A percentile compares a stretch with the other conserved stretches of the same genome.
phyloP scores from a whole-genome alignment of 106 monocot genomes.

The Dioscorea alata region DNA sequence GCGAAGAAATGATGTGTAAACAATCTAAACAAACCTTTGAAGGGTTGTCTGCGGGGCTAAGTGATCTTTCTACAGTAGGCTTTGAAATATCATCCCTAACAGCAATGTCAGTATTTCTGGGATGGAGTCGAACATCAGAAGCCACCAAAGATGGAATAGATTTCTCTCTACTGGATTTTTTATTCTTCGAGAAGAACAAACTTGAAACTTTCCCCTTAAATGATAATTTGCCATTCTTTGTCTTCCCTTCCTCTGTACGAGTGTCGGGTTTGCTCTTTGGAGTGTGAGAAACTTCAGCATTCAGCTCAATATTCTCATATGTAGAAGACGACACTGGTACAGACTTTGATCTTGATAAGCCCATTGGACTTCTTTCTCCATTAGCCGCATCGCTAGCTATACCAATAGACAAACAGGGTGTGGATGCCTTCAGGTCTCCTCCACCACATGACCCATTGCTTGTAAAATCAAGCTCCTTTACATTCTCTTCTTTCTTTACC shows the following conservation, averaged over 20 bases:
- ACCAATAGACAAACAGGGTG: conserved; percentile 17
- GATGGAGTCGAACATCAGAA: conserved; percentile 5
- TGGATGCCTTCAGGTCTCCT: conserved; percentile 19
- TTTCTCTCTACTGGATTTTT: conserved; percentile 44
- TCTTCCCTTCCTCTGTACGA: conserved; percentile 24
- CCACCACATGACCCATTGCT: conserved; percentile 20
- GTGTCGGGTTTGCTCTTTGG: conserved; percentile 11
- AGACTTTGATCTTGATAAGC: conserved; percentile 60
- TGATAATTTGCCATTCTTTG: conserved; percentile 44
- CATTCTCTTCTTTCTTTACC: conserved; percentile 30
- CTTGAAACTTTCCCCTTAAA: conserved; percentile 74
- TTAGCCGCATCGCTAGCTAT: conserved; percentile 12
- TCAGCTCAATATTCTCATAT: conserved; percentile 31
- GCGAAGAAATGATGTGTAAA: too few relatives aligned
- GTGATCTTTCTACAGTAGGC: too few relatives aligned
- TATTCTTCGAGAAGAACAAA: conserved; percentile 65
- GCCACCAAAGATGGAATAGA: conserved; percentile 9
- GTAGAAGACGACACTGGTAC: conserved; percentile 48
- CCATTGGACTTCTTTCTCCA: conserved; percentile 10
- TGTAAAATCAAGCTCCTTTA: conserved; percentile 7
- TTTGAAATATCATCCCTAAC: neutral
- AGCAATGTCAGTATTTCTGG: conserved; percentile 4
- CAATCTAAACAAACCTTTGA: too few relatives aligned
- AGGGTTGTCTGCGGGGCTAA: too few relatives aligned
- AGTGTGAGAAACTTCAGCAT: conserved; percentile 20